Conservation (phyloP, 805 yeast species). For the Myxozyma neglecta region DNA sequence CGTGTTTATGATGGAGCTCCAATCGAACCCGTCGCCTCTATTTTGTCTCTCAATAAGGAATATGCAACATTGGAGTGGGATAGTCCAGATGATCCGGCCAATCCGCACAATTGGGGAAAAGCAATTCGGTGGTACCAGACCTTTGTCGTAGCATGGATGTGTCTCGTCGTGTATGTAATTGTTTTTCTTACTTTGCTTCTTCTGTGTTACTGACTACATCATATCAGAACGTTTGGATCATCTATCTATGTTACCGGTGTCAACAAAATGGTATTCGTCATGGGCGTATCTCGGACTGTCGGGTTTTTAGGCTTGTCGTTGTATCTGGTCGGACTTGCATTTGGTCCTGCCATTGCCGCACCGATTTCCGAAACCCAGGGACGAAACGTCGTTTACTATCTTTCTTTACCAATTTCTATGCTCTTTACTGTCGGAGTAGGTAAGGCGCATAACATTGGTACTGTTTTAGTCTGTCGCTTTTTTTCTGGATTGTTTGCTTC, state of each 20-base stretch:
- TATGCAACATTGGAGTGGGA: slow-evolving; percentile 32
- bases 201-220: neutral
- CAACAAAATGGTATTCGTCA: slow-evolving; percentile 49
- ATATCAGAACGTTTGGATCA: slow-evolving; percentile 59
- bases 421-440: slow-evolving; percentile 33
- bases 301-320: slow-evolving; percentile 58
- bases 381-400: slow-evolving; percentile 55
- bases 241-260: slow-evolving; percentile 69
- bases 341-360: slow-evolving; percentile 46
- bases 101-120: slow-evolving; percentile 43
- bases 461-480: slow-evolving; percentile 65
- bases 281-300: slow-evolving; percentile 59
- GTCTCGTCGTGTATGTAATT: slow-evolving; percentile 25
- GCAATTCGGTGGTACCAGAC: slow-evolving; percentile 46
- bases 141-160: slow-evolving; percentile 32
- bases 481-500: slow-evolving; percentile 76
- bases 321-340: slow-evolving; percentile 62
- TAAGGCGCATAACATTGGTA: slow-evolving; percentile 58
- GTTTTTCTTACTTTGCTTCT: neutral
- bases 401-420: slow-evolving; percentile 40
- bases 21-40: slow-evolving; percentile 4
- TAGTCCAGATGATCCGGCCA: slow-evolving; percentile 40
- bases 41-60: neutral
- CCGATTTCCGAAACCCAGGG: slow-evolving; percentile 73
- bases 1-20: neutral